phyloP scores from a whole-genome alignment of 1,139 yeast species.

The Maudiozyma humilis region DNA sequence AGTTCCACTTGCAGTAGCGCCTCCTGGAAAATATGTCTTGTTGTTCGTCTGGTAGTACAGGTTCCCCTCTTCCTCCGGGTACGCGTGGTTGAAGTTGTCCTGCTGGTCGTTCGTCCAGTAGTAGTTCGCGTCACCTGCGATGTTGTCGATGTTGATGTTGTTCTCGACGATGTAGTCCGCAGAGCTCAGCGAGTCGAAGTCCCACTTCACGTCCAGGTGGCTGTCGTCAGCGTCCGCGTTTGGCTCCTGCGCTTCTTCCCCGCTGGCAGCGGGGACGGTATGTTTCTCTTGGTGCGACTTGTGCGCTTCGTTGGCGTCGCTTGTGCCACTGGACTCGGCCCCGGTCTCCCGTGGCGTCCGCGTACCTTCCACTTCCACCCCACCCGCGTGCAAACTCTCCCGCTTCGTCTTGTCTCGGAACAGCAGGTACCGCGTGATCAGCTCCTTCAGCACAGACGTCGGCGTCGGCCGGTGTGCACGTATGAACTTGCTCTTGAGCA shows the following conservation, averaged over 20 bases:
- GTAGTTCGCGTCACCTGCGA: conserved; percentile 25
- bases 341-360: too few species aligned
- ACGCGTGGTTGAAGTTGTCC: conserved; percentile 32
- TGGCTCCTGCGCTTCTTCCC: conserved; percentile 14
- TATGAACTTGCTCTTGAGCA: conserved; percentile 66
- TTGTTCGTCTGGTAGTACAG: conserved; percentile 24
- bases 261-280: conserved; percentile 16
- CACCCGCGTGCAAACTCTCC: conserved; percentile 19
- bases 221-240: neutral
- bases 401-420: conserved; percentile 69
- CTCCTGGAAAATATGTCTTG: conserved; percentile 24
- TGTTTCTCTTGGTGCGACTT: conserved; percentile 12
- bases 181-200: conserved; percentile 69
- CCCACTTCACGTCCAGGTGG: conserved; percentile 69
- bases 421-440: conserved; percentile 66
- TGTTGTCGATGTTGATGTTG: conserved; percentile 46
- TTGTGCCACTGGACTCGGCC: conserved; percentile 11
- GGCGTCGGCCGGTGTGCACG: conserved; percentile 52
- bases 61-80: conserved; percentile 33
- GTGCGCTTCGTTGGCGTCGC: conserved; percentile 13
- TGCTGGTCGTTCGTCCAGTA: conserved; percentile 33
- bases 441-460: conserved; percentile 57
- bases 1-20: too few species aligned
- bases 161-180: conserved; percentile 64
- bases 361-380: conserved; percentile 25